Conservation (phyloP, 2,329 filamentous ascomycete genomes). For the Alternaria infectoria region DNA sequence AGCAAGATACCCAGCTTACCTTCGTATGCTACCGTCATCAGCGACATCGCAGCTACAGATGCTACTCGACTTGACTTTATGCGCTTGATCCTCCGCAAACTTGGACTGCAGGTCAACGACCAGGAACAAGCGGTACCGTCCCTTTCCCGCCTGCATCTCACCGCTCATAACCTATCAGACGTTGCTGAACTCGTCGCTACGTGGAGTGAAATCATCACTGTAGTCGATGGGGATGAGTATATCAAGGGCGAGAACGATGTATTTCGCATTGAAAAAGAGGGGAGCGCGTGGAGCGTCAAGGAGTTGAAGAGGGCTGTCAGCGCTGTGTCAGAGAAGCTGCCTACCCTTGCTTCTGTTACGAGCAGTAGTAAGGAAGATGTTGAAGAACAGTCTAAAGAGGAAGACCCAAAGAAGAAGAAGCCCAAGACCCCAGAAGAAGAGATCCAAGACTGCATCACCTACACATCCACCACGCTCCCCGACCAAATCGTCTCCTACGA, state of each 20-base stretch:
- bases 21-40: constrained; percentile 73
- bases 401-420: constrained; percentile 33
- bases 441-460: constrained; percentile 36
- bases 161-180: constrained; percentile 68
- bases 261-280: constrained; percentile 76
- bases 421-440: constrained; percentile 36
- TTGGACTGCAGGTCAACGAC: constrained; percentile 79
- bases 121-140: constrained; percentile 74
- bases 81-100: constrained; percentile 77
- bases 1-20: constrained; percentile 69
- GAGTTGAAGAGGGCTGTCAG: constrained; percentile 45
- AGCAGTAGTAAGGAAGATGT: constrained; percentile 5
- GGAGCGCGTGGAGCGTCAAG: constrained; percentile 51
- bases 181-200: constrained; percentile 71
- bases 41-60: constrained; percentile 72
- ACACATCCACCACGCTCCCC: constrained; percentile 41
- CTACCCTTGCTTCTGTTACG: constrained; percentile 33
- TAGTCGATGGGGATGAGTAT: constrained; percentile 70
- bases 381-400: not conserved
- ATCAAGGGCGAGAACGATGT: constrained; percentile 83
- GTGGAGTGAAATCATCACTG: constrained; percentile 70
- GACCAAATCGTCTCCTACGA: constrained; percentile 77
- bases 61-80: constrained; percentile 74
- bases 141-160: constrained; percentile 83
- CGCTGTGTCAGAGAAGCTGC: constrained; percentile 34